Evolutionary conservation across 2,329 filamentous ascomycete genomes (phyloP).

Genomic region (Verticillium isaacii): DNA sequence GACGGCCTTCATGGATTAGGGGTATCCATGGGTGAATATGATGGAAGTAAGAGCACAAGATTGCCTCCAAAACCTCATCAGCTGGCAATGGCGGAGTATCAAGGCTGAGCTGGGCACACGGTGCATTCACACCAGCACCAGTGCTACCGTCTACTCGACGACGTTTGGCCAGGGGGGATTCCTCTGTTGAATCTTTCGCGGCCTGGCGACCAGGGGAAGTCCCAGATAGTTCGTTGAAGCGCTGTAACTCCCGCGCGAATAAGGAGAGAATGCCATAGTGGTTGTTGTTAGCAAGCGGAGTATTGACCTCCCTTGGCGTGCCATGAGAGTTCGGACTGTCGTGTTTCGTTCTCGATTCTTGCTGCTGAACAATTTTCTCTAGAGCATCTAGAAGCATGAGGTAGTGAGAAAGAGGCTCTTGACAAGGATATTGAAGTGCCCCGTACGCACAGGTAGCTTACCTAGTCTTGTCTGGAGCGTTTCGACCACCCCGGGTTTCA

Average conservation of each 20-base stretch:
- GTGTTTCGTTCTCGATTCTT: not conserved
- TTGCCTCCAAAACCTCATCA: constrained; percentile 12
- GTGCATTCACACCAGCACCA: not conserved
- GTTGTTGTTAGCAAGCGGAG: constrained; percentile 3
- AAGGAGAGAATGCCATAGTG: constrained; percentile 7
- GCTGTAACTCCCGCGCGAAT: constrained; percentile 6
- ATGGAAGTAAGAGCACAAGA: constrained; percentile 27
- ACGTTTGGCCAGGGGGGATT: not conserved
- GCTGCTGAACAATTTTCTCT: constrained; percentile 5
- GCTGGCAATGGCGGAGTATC: not conserved
- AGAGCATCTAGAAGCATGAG: constrained; percentile 10
- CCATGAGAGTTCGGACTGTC: not conserved
- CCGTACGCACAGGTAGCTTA: constrained; percentile 2
- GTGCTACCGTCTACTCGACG: not conserved
- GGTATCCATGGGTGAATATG: constrained; percentile 34
- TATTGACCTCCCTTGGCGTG: not conserved
- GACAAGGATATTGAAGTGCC: not conserved
- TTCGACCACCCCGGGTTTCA: constrained; percentile 31
- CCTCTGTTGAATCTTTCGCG: not conserved
- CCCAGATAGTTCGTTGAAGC: constrained; percentile 1
- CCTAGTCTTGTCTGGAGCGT: constrained; percentile 27
- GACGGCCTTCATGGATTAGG: constrained; percentile 26
- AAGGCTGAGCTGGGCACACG: not conserved
- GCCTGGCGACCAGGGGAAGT: not conserved
- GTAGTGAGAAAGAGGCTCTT: constrained; percentile 1